A percentile compares a stretch with the other conserved stretches of the same genome.
Conservation (phyloP, 805 yeast genomes). For the Yamadazyma nakazawae region DNA sequence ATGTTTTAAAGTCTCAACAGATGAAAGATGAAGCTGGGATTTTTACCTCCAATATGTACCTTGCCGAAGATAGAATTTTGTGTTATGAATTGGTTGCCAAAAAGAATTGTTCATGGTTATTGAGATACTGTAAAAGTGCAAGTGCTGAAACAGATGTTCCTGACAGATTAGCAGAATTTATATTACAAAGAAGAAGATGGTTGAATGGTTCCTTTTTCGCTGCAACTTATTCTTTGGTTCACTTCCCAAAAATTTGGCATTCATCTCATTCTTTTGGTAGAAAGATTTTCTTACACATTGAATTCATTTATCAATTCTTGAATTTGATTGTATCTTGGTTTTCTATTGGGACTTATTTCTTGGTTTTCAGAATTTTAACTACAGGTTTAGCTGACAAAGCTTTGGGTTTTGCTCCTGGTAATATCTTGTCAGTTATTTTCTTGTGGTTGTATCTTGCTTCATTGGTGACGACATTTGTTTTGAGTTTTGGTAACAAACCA, state of each 20-base stretch:
- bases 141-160: conserved; percentile 71
- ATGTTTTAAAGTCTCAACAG: conserved; percentile 33
- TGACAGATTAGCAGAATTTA: conserved; percentile 56
- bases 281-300: conserved; percentile 50
- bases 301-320: conserved; percentile 53
- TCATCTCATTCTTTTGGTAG: conserved; percentile 52
- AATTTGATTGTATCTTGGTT: conserved; percentile 61
- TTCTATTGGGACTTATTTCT: conserved; percentile 57
- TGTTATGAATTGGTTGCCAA: conserved; percentile 65
- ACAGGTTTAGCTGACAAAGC: conserved; percentile 42
- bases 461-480: conserved; percentile 55
- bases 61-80: conserved; percentile 67
- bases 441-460: conserved; percentile 56
- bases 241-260: conserved; percentile 53
- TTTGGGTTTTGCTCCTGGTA: conserved; percentile 44
- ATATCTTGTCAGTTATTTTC: conserved; percentile 48
- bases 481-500: conserved; percentile 64
- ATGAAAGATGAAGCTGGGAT: conserved; percentile 47
- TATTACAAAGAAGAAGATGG: conserved; percentile 67
- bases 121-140: conserved; percentile 60
- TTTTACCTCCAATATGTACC: conserved; percentile 65
- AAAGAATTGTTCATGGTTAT: conserved; percentile 54
- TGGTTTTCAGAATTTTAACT: conserved; percentile 61
- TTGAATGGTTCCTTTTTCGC: conserved; percentile 70
- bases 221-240: conserved; percentile 52